phyloP scores from a whole-genome alignment of 2,329 filamentous ascomycete species.

The Stagonosporopsis tanaceti region DNA sequence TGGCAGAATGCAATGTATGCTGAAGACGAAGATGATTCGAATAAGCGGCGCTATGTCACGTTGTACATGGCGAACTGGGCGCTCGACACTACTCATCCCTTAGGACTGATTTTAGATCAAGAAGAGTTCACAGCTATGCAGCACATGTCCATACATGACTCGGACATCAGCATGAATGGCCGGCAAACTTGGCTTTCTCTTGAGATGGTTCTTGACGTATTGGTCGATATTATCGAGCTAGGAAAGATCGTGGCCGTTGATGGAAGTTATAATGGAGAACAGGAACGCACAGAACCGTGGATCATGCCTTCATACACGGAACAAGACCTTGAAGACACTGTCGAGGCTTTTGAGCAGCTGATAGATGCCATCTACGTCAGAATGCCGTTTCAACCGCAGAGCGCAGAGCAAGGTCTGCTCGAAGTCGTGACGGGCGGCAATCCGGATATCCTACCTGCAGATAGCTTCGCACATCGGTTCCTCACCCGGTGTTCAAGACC shows the following conservation, averaged over 20 bases:
- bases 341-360: not conserved
- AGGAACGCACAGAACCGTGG: constrained; percentile 12
- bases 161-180: not conserved
- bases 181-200: not conserved
- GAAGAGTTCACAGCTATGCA: constrained; percentile 18
- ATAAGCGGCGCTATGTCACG: constrained; percentile 16
- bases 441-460: not conserved
- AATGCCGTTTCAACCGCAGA: constrained; percentile 11
- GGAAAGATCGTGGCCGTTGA: not conserved
- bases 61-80: constrained; percentile 16
- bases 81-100: constrained; percentile 15
- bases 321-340: not conserved
- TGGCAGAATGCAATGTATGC: constrained; percentile 10
- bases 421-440: constrained; percentile 15
- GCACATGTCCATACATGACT: constrained; percentile 12
- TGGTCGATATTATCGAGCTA: not conserved
- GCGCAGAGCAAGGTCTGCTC: not conserved
- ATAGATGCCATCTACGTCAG: not conserved
- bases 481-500: not conserved
- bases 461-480: not conserved
- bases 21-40: constrained; percentile 18
- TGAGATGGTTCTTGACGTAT: not conserved
- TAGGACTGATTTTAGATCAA: constrained; percentile 22
- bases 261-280: constrained; percentile 4
- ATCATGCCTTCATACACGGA: constrained; percentile 1